Conservation (phyloP, 1,139 yeast genomes). For the Groenewaldozyma auringiensis region DNA sequence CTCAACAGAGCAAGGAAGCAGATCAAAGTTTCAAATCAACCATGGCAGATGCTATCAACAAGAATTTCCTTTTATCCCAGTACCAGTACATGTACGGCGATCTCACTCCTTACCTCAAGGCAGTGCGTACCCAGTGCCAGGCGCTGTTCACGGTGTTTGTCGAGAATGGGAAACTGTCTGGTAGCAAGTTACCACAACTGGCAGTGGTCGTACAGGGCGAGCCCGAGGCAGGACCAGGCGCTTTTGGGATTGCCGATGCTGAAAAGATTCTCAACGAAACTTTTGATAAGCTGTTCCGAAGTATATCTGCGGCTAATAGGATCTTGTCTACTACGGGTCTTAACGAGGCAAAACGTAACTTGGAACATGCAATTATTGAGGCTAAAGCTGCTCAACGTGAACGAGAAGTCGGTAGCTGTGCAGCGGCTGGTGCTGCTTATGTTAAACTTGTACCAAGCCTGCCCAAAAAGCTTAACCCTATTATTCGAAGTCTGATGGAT, state of each 20-base stretch:
- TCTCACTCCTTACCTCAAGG: conserved; percentile 75
- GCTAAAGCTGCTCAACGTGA: conserved; percentile 49
- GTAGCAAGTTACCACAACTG: conserved; percentile 70
- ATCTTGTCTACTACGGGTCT: conserved; percentile 65
- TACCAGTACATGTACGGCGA: conserved; percentile 66
- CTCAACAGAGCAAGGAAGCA: conserved; percentile 15
- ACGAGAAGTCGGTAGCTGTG: conserved; percentile 56
- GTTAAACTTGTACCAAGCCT: conserved; percentile 40
- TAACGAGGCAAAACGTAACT: conserved; percentile 71
- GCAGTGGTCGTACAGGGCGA: conserved; percentile 94
- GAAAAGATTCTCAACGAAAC: conserved; percentile 59
- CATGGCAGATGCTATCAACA: conserved; percentile 20
- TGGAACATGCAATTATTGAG: conserved; percentile 59
- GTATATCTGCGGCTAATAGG: conserved; percentile 64
- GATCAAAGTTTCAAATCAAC: conserved; percentile 24
- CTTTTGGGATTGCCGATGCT: conserved; percentile 76
- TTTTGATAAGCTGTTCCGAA: conserved; percentile 55
- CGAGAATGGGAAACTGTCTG: conserved; percentile 65
- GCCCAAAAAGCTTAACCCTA: conserved; percentile 82
- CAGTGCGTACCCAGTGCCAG: conserved; percentile 81
- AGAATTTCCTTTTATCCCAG: conserved; percentile 16
- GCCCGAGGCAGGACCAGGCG: conserved; percentile 88
- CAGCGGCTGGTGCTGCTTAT: conserved; percentile 66
- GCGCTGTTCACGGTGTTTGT: conserved; percentile 72
- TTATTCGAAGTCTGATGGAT: conserved; percentile 88